Evolutionary conservation across 345 rosid species (phyloP), one percentile per base, ranked within the genome.

Genomic region (Diplotaxis tenuifolia): DNA sequence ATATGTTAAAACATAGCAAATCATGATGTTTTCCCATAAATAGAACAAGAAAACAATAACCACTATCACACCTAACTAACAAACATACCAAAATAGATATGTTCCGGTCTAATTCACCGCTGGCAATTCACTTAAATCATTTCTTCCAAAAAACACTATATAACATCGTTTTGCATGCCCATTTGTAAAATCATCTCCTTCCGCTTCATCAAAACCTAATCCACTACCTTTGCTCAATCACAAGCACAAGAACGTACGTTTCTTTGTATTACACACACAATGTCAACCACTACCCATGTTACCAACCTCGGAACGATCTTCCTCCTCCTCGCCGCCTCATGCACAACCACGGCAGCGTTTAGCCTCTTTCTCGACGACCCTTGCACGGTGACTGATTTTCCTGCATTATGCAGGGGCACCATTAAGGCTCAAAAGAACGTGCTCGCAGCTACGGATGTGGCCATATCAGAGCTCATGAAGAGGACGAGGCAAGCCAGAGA

Each of bases 51-150:
- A 58, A 8, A 49, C 4, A 45, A 7, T 62, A 54, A 28, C 59
- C 52, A 68, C 45, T 28, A 8, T 4, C 28, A 40, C 3, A 64
- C 29, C 75, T 56, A 76, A 69, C 15, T 62, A 63, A 70, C 71
- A 62, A 64, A 56, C 61, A 56, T 56, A 76, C 67, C 75, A 76
- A 70, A 76, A 76, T 76, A 76, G 79, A 22, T 11, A 56, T 63
- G 3, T 55, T 45, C 14, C 25, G 23, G 75, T 70, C 23, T 75
- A 21, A 69, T 68, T 15, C 65, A 75, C 65, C 58, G 70, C 52
- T 62, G 62, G 45, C 7, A 61, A 68, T 27, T 61, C 5, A 60
- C 56, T 31, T 50, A n/a, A 29, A 32, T 53, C n/a, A 34, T 29
- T 6, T 28, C 9, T 21, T 40, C 12, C 55, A 40, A 36, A 9